Evolutionary conservation across 1,284 basidiomycete genomes (phyloP), one percentile per base, ranked within the genome.

Genomic region (Microbotryomycetes sp.): DNA sequence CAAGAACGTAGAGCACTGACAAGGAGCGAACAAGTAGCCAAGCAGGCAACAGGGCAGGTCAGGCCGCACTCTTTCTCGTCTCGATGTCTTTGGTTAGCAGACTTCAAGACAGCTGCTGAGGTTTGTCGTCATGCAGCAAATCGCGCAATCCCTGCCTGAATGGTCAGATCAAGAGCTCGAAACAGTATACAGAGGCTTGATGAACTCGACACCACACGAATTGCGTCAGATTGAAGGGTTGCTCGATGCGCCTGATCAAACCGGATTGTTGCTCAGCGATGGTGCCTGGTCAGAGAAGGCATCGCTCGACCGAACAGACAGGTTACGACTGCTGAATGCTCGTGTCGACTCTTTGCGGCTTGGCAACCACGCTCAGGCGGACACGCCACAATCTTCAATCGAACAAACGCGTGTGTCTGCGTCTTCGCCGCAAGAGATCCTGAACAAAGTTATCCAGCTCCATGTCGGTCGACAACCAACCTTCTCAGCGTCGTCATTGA

Each of bases 161-260:
- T 41, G 9, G 35, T 41, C 35, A 18, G 35, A 41, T 11, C 35
- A 41, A 41, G 50, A 68, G 41, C 64, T 68, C 30, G 61, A 66
- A 41, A 35, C 57, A 1, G 60, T 68, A 50, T 66, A 64, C 56
- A 48, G 31, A 13, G 60, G 62, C 3, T 51, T 68, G 9, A 31
- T 64, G 5, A 7, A 23, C 3, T 64, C 67, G 5, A 47, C 54
- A 5, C 64, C 67, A 3, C 45, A 47, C 23, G 55, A 66, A 26
- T 52, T 68, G 4, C 45, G 0, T 53, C 57, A 29, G n/a, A 9
- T 11, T n/a, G n/a, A 52, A 52, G 7, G 1, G 9, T 9, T 13
- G 15, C 26, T 9, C 55, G 61, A 0, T 50, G 65, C 30, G 58
- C 51, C 5, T 41, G 53, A 18, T 31, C 62, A 41, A 41, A 9